Conservation (phyloP, 2,329 filamentous ascomycete genomes). For the Plectosphaerella cucumerina region DNA sequence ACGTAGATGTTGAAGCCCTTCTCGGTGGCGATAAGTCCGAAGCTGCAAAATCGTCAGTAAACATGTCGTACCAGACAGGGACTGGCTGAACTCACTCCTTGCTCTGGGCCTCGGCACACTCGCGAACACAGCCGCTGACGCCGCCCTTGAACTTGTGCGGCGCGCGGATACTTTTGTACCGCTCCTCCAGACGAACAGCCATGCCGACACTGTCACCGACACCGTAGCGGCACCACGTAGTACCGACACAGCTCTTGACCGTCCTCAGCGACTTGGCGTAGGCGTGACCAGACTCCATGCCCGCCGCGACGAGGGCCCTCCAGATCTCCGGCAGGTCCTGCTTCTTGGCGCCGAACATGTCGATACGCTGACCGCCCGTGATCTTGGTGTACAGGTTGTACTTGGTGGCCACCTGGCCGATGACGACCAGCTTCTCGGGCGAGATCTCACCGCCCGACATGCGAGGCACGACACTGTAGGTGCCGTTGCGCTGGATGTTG, state of each 20-base stretch:
- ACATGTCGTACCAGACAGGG: not conserved
- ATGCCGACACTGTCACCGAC: conserved; percentile 89
- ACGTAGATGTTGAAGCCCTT: conserved; percentile 94
- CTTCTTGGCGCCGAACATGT: conserved; percentile 88
- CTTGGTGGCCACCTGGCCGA: conserved; percentile 80
- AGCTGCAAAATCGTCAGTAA: conserved; percentile 40
- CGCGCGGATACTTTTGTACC: conserved; percentile 85
- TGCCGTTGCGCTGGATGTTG: conserved; percentile 89
- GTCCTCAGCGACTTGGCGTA: conserved; percentile 87
- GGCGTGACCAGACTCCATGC: conserved; percentile 86
- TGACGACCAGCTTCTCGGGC: conserved; percentile 76
- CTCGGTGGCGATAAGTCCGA: conserved; percentile 86
- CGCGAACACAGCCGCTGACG: conserved; percentile 85
- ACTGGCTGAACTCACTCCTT: conserved; percentile 63
- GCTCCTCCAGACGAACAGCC: conserved; percentile 81
- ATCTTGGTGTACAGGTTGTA: conserved; percentile 88
- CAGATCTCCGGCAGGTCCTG: conserved; percentile 81
- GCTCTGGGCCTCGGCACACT: conserved; percentile 88
- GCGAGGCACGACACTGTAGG: conserved; percentile 82
- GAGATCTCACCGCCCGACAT: conserved; percentile 85
- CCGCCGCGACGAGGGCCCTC: conserved; percentile 73
- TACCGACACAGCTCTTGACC: conserved; percentile 88
- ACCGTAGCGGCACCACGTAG: conserved; percentile 86
- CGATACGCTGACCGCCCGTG: conserved; percentile 85
- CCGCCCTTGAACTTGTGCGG: conserved; percentile 92